A percentile compares a stretch with the other conserved stretches of the same genome.
phyloP scores from a whole-genome alignment of 2,329 filamentous ascomycete genomes.

The Xylariaceae sp. region DNA sequence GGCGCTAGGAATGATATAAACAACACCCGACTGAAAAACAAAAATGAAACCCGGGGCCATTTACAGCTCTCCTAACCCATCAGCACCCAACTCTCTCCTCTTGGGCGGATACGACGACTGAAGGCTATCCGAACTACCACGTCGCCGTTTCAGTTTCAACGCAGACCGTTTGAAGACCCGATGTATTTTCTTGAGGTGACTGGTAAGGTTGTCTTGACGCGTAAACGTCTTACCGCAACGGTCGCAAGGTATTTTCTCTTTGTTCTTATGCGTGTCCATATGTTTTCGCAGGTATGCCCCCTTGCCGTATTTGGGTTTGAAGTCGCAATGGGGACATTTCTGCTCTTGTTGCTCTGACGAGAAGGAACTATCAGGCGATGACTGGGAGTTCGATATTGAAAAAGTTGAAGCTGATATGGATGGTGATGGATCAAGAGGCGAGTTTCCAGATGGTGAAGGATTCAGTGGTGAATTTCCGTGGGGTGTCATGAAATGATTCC shows the following conservation, averaged over 20 bases:
- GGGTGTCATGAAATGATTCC: not conserved
- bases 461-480: not conserved
- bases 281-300: constrained; percentile 21
- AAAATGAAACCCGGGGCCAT: too few species aligned
- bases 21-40: too few species aligned
- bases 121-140: constrained; percentile 1
- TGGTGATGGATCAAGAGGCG: too few species aligned
- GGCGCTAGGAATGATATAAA: too few species aligned
- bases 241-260: not conserved
- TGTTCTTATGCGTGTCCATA: not conserved
- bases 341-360: not conserved
- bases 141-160: not conserved
- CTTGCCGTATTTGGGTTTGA: too few species aligned
- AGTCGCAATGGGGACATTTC: not conserved
- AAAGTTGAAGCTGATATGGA: not conserved
- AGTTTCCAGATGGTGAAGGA: too few species aligned
- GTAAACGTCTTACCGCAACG: constrained; percentile 1
- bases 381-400: not conserved
- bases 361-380: not conserved
- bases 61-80: too few species aligned
- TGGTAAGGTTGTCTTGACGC: constrained; percentile 14
- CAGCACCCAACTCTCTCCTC: not conserved
- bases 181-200: constrained; percentile 6
- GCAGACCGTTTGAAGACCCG: not conserved
- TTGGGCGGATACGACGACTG: not conserved